phyloP scores from a whole-genome alignment of 2,329 filamentous ascomycete genomes.

The Scedosporium aurantiacum region DNA sequence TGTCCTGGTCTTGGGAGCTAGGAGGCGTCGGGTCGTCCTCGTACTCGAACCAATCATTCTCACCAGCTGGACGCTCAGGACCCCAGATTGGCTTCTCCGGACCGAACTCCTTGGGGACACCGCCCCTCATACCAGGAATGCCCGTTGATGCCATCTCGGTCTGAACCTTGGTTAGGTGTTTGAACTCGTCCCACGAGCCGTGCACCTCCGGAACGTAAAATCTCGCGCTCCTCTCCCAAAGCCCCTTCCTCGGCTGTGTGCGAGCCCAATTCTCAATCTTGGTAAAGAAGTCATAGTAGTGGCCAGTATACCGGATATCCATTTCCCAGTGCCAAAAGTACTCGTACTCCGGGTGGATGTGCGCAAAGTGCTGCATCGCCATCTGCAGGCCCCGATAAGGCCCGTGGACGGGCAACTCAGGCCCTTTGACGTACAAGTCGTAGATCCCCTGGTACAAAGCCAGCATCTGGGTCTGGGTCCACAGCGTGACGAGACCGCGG shows the following conservation, averaged over 20 bases:
- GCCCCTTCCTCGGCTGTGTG: constrained; percentile 63
- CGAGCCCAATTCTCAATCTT: constrained; percentile 60
- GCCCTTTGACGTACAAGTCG: constrained; percentile 57
- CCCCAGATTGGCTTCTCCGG: constrained; percentile 69
- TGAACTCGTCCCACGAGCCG: constrained; percentile 68
- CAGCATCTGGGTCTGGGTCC: constrained; percentile 90
- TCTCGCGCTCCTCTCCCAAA: constrained; percentile 70
- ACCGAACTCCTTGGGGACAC: constrained; percentile 20
- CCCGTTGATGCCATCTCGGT: constrained; percentile 57
- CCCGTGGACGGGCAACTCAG: constrained; percentile 70
- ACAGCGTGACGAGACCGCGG: constrained; percentile 75
- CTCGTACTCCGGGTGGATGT: constrained; percentile 79
- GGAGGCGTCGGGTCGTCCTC: constrained; percentile 65
- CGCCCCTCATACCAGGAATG: constrained; percentile 29
- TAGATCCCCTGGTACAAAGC: constrained; percentile 80
- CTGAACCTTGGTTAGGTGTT: constrained; percentile 62
- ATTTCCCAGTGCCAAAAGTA: constrained; percentile 95
- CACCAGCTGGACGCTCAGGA: constrained; percentile 56
- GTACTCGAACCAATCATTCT: constrained; percentile 60
- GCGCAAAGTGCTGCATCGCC: constrained; percentile 89
- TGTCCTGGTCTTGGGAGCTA: constrained; percentile 59
- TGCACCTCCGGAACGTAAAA: constrained; percentile 72
- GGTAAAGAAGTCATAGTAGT: constrained; percentile 67
- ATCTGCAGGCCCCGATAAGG: constrained; percentile 89
- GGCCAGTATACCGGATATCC: constrained; percentile 81